Evolutionary conservation across 1,284 basidiomycete species (phyloP).

Genomic region (Prillingera fragicola): DNA sequence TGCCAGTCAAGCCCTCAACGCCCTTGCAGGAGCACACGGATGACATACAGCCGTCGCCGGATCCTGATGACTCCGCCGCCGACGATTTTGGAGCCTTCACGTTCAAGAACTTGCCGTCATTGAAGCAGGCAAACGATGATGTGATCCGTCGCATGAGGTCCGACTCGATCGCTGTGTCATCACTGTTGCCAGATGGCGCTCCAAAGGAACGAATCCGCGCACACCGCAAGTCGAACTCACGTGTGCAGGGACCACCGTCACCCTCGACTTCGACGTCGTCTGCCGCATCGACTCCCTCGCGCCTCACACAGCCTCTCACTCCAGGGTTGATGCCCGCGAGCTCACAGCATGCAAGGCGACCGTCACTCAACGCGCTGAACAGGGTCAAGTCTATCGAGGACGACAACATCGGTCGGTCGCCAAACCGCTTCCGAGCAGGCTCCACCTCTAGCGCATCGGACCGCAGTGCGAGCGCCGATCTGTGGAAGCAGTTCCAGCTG

Average conservation of each 20-base stretch:
- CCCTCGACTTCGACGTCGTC: slow-evolving; percentile 90
- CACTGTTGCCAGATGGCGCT: slow-evolving; percentile 6
- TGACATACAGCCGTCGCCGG: not conserved
- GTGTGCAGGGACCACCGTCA: slow-evolving; percentile 50
- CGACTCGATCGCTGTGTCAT: slow-evolving; percentile 42
- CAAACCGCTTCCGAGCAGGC: slow-evolving; percentile 77
- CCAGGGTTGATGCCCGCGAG: slow-evolving; percentile 50
- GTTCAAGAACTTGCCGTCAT: slow-evolving; percentile 93
- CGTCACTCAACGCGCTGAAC: slow-evolving; percentile 75
- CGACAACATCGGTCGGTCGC: slow-evolving; percentile 66
- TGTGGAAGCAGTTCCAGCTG: slow-evolving; percentile 25
- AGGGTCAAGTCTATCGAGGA: slow-evolving; percentile 74
- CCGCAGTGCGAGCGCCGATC: slow-evolving; percentile 28
- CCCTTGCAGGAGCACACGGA: no score
- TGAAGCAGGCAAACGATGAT: slow-evolving; percentile 98
- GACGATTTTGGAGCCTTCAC: slow-evolving; percentile 97
- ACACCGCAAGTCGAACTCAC: not conserved
- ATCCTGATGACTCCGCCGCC: slow-evolving; percentile 30
- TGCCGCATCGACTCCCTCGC: slow-evolving; percentile 82
- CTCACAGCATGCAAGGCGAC: slow-evolving; percentile 62
- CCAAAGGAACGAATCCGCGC: slow-evolving; percentile 9
- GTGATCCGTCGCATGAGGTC: slow-evolving; percentile 80
- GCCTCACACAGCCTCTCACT: slow-evolving; percentile 62
- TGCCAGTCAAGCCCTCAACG: not conserved
- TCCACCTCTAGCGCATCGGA: slow-evolving; percentile 57